These are phyloP conservation scores for Schizothecium vesticola DNA, from an alignment of 495 filamentous ascomycete genomes.

Conservation along the genomic window DNA sequence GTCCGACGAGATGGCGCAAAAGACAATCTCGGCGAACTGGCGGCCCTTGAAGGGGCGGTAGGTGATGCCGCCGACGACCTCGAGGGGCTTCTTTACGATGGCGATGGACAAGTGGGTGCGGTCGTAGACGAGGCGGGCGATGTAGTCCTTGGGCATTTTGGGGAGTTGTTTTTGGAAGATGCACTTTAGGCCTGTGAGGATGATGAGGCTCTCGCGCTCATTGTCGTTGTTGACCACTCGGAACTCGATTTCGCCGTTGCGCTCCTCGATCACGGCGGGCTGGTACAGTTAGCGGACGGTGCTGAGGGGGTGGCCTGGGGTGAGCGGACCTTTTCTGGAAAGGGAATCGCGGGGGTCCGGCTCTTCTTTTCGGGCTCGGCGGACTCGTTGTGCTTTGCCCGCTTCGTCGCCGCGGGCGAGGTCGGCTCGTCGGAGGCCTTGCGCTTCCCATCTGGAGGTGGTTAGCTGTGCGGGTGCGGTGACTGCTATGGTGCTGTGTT, in stretches of 20 bases:
- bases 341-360: slow-evolving; percentile 57
- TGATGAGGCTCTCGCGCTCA: slow-evolving; percentile 79
- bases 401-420: slow-evolving; percentile 59
- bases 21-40: slow-evolving; percentile 96
- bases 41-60: slow-evolving; percentile 92
- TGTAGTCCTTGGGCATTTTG: slow-evolving; percentile 99
- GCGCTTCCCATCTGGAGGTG: slow-evolving; percentile 59
- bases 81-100: slow-evolving; percentile 92
- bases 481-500: background rate
- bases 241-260: slow-evolving; percentile 93
- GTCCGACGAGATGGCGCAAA: slow-evolving; percentile 95
- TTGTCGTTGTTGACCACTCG: slow-evolving; percentile 97
- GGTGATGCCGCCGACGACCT: slow-evolving; percentile 94
- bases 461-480: background rate
- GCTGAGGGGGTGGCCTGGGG: background rate
- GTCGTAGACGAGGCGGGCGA: slow-evolving; percentile 94
- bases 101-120: slow-evolving; percentile 93
- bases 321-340: slow-evolving; percentile 69
- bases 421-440: slow-evolving; percentile 69
- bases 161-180: slow-evolving; percentile 98
- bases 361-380: slow-evolving; percentile 50
- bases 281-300: slow-evolving; percentile 21
- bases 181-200: slow-evolving; percentile 92
- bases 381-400: slow-evolving; percentile 53
- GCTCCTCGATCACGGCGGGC: slow-evolving; percentile 90